phyloP scores from a whole-genome alignment of 2,329 filamentous ascomycete genomes.

The Conoideocrella luteorostrata region DNA sequence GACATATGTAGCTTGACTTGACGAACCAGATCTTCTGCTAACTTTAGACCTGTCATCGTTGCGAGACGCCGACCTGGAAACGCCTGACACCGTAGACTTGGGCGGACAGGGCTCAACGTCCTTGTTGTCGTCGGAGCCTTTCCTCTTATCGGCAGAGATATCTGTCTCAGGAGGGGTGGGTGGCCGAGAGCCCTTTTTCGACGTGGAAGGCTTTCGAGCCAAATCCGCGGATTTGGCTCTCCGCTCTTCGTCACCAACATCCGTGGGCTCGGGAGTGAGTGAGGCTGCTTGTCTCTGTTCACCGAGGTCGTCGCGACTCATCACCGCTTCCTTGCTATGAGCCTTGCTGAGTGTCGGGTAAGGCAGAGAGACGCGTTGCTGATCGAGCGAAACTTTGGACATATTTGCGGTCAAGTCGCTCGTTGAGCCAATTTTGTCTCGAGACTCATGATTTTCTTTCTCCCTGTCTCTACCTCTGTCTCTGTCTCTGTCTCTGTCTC shows the following conservation, averaged over 20 bases:
- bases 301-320: constrained; percentile 50
- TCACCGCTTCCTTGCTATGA: constrained; percentile 81
- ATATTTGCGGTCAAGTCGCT: constrained; percentile 46
- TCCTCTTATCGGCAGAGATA: constrained; percentile 38
- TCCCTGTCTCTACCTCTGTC: constrained; percentile 29
- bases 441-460: constrained; percentile 26
- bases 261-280: constrained; percentile 65
- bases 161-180: constrained; percentile 61
- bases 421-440: constrained; percentile 29
- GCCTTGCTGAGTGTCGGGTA: constrained; percentile 86
- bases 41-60: constrained; percentile 46
- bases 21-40: constrained; percentile 48
- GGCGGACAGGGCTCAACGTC: constrained; percentile 22
- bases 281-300: constrained; percentile 31
- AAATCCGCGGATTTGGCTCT: constrained; percentile 43
- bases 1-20: constrained; percentile 52
- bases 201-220: constrained; percentile 28
- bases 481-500: constrained; percentile 25
- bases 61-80: constrained; percentile 38
- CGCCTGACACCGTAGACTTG: constrained; percentile 38
- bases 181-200: constrained; percentile 42
- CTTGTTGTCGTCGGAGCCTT: constrained; percentile 29
- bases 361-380: constrained; percentile 50
- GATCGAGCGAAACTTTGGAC: constrained; percentile 28
- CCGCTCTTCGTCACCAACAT: constrained; percentile 42